These are phyloP conservation scores for Dalbergia cochinchinensis DNA, from an alignment of 306 rosid genomes.

Conservation along the genomic window DNA sequence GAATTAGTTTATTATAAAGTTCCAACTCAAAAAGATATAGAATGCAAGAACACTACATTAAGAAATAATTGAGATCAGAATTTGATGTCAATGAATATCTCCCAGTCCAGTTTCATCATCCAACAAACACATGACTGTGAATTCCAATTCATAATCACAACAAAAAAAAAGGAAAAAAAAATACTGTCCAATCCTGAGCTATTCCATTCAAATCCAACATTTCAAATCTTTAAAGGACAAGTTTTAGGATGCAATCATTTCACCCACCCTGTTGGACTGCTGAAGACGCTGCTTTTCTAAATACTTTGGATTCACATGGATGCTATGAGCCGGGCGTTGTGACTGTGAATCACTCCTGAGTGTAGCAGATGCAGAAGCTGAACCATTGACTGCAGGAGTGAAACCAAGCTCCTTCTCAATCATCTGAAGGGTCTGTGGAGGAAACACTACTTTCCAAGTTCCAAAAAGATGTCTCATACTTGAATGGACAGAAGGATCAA, in stretches of 20 bases:
- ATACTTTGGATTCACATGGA: constrained; percentile 97
- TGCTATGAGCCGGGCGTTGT: constrained; percentile 88
- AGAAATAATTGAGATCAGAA: constrained; percentile 22
- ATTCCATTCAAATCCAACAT: constrained; percentile 31
- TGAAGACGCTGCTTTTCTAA: constrained; percentile 96
- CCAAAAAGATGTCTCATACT: constrained; percentile 99
- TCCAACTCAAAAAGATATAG: constrained; percentile 8
- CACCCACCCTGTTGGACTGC: constrained; percentile 83
- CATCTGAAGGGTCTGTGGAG: constrained; percentile 81
- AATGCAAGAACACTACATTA: constrained; percentile 10
- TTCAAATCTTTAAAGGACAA: constrained; percentile 24
- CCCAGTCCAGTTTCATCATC: constrained; percentile 28
- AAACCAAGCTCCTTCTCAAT: constrained; percentile 94
- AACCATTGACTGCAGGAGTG: constrained; percentile 68
- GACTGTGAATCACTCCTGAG: constrained; percentile 86
- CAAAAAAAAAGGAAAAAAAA: not conserved
- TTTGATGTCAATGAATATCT: constrained; percentile 24
- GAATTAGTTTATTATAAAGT: not conserved
- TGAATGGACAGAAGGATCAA: constrained; percentile 79
- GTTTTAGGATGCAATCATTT: constrained; percentile 39
- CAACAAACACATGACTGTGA: constrained; percentile 10
- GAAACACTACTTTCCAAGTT: constrained; percentile 97
- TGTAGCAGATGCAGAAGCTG: constrained; percentile 66
- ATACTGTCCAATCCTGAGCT: constrained; percentile 10
- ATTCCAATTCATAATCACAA: constrained; percentile 20